phyloP scores from a whole-genome alignment of 768 basidiomycete species.

The Sistotremastrum niveocremeum region DNA sequence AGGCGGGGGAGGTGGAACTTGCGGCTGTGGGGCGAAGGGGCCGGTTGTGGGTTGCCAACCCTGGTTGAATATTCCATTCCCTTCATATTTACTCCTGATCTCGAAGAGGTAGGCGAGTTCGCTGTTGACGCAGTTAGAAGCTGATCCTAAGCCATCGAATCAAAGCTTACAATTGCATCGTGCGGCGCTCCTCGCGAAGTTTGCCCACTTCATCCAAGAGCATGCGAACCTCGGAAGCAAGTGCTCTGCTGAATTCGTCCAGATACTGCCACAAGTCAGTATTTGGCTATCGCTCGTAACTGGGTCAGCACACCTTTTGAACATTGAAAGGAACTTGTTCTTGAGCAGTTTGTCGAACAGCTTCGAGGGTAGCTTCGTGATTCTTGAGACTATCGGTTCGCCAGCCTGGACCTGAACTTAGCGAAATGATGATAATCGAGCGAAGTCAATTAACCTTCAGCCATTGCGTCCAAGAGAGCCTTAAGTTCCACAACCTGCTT shows the following conservation, averaged over 20 bases:
- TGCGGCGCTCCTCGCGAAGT: constrained; percentile 42
- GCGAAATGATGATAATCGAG: not conserved
- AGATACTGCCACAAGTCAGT: constrained; percentile 21
- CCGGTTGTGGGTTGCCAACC: no score
- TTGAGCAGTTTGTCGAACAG: constrained; percentile 56
- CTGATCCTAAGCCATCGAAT: no score
- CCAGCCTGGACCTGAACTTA: constrained; percentile 34
- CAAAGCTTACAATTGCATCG: constrained; percentile 37
- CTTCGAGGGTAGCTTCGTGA: constrained; percentile 52
- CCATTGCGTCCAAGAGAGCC: constrained; percentile 36
- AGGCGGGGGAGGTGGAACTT: no score
- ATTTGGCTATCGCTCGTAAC: not conserved
- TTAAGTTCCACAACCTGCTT: constrained; percentile 47
- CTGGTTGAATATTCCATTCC: no score
- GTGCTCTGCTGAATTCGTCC: constrained; percentile 50
- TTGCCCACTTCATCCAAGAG: constrained; percentile 48
- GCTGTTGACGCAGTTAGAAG: no score
- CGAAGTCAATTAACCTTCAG: constrained; percentile 8
- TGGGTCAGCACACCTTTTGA: constrained; percentile 37
- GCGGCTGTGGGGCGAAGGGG: no score
- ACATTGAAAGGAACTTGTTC: constrained; percentile 78
- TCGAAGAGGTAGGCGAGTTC: no score
- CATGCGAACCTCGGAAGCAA: constrained; percentile 48
- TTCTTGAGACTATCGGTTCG: constrained; percentile 50
- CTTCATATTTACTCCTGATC: no score